phyloP scores from a whole-genome alignment of 495 filamentous ascomycete genomes.

The Durotheca rogersii region DNA sequence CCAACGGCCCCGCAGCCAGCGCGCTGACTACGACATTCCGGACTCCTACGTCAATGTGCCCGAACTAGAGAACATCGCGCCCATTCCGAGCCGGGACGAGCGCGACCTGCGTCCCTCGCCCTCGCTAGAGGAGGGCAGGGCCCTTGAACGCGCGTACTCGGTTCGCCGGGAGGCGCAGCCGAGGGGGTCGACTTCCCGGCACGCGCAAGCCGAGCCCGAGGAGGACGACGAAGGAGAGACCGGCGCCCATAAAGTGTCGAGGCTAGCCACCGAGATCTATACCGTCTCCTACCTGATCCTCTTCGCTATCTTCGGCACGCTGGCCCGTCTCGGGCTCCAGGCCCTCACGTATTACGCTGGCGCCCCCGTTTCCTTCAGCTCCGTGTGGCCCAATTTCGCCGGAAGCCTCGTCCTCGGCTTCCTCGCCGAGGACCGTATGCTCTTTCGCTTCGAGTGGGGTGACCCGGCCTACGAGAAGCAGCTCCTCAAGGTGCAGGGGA shows the following conservation, averaged over 20 bases:
- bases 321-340: constrained; percentile 79
- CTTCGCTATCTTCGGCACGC: constrained; percentile 85
- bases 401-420: constrained; percentile 86
- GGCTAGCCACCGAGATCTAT: constrained; percentile 69
- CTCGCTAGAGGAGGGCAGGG: constrained; percentile 28
- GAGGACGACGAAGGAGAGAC: constrained; percentile 17
- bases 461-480: constrained; percentile 36
- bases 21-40: constrained; percentile 46
- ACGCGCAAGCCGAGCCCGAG: constrained; percentile 10
- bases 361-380: constrained; percentile 68
- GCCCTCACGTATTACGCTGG: constrained; percentile 79
- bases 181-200: background rate
- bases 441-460: constrained; percentile 72
- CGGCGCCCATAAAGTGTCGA: constrained; percentile 41
- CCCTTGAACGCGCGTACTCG: constrained; percentile 19
- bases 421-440: constrained; percentile 71
- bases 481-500: constrained; percentile 34
- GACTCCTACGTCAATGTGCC: constrained; percentile 51
- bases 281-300: constrained; percentile 78
- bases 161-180: constrained; percentile 3
- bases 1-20: no score
- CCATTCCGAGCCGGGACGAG: constrained; percentile 49
- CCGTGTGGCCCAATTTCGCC: constrained; percentile 89
- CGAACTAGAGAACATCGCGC: constrained; percentile 47
- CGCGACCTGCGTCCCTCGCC: constrained; percentile 32